These are phyloP conservation scores for Conringia planisiliqua DNA, from an alignment of 345 rosid species.

Conservation along the genomic window DNA sequence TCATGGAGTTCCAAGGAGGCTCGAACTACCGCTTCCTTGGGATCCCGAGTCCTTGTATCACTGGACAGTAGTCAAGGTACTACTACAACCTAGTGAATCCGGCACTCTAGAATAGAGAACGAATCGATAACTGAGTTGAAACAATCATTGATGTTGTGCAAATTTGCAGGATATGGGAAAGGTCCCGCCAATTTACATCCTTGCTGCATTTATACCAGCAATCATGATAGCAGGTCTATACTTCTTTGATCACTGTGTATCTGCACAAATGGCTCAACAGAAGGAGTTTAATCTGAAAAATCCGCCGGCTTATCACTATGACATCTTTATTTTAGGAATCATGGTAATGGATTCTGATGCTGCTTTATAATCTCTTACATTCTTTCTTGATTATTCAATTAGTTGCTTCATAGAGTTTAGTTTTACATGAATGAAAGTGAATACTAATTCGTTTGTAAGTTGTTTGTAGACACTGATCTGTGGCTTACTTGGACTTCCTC, in stretches of 20 bases:
- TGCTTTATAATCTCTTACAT: not conserved
- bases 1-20: conserved; percentile 73
- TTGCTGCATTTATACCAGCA: conserved; percentile 76
- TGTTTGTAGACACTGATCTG: conserved; percentile 68
- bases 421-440: not conserved
- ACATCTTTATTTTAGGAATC: conserved; percentile 60
- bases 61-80: conserved; percentile 76
- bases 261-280: conserved; percentile 85
- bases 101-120: not conserved
- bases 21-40: conserved; percentile 65
- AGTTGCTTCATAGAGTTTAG: not conserved
- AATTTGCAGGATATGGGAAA: conserved; percentile 66
- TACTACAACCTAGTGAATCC: not conserved
- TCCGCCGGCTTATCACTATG: conserved; percentile 79
- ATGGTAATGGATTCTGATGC: conserved; percentile 42
- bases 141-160: not conserved
- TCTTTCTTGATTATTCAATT: not conserved
- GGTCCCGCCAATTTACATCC: conserved; percentile 56
- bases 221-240: conserved; percentile 76
- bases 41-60: conserved; percentile 55
- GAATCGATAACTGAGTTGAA: not conserved
- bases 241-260: conserved; percentile 82
- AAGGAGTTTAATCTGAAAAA: conserved; percentile 82
- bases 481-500: conserved; percentile 77
- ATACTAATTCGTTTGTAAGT: not conserved